These are phyloP conservation scores for Aspergillus steynii DNA, from an alignment of 495 filamentous ascomycete species.

Conservation along the genomic window DNA sequence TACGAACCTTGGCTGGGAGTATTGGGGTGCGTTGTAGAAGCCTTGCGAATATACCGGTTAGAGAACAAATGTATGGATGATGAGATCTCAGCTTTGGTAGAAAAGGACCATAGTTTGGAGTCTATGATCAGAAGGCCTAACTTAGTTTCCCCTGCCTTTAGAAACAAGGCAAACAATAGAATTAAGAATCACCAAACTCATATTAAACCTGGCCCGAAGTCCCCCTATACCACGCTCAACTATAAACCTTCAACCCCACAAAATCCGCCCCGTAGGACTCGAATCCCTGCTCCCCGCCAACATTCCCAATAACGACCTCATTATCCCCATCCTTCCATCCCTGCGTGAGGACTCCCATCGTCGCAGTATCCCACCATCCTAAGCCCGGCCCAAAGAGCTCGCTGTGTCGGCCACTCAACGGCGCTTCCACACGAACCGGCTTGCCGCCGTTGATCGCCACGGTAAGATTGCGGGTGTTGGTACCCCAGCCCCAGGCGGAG, in stretches of 20 bases:
- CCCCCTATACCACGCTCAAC: background rate
- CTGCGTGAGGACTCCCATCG: slow-evolving; percentile 40
- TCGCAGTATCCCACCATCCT: slow-evolving; percentile 52
- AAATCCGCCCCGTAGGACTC: slow-evolving; percentile 43
- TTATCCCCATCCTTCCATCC: slow-evolving; percentile 46
- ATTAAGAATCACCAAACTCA: no score
- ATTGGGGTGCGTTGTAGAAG: no score
- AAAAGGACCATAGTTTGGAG: no score
- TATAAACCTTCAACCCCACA: slow-evolving; percentile 30
- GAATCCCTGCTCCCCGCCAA: slow-evolving; percentile 25
- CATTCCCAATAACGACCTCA: slow-evolving; percentile 42
- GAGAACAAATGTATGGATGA: no score
- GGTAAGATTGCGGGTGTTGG: slow-evolving; percentile 49
- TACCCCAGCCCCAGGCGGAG: slow-evolving; percentile 40
- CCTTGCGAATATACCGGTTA: no score
- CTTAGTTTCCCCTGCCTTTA: no score
- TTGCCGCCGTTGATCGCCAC: slow-evolving; percentile 40
- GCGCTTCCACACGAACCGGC: slow-evolving; percentile 47
- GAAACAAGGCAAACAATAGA: no score
- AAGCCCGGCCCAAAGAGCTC: slow-evolving; percentile 43
- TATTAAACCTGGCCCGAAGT: no score
- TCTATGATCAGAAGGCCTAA: no score
- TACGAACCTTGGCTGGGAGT: background rate
- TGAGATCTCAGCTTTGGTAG: no score
- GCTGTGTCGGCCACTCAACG: slow-evolving; percentile 46